A percentile compares a stretch with the other conserved stretches of the same genome.
Conservation (phyloP, 441 rosid species). For the Euphorbia schlechtendalii region DNA sequence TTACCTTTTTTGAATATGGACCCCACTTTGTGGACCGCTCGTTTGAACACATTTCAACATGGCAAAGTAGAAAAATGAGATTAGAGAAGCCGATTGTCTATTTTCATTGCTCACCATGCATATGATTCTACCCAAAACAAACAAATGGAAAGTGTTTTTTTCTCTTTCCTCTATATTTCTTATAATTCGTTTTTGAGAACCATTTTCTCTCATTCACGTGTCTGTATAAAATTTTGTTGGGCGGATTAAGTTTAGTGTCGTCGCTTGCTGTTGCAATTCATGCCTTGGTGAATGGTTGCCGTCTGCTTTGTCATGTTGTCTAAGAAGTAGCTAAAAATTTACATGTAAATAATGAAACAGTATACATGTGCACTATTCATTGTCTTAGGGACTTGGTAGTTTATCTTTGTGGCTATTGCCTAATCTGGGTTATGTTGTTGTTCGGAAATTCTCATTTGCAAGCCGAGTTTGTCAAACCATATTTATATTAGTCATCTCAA, state of each 20-base stretch:
- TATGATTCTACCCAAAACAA: no score
- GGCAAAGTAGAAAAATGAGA: background rate
- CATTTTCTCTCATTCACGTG: background rate
- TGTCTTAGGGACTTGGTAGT: background rate
- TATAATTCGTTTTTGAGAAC: background rate
- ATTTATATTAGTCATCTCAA: background rate
- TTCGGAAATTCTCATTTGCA: background rate
- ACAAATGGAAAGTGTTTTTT: background rate
- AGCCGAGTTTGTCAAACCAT: background rate
- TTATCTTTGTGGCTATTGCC: background rate
- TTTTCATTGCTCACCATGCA: background rate
- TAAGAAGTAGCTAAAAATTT: background rate
- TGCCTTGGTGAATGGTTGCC: background rate
- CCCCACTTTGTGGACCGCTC: background rate
- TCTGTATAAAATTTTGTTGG: no score
- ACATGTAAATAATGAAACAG: background rate
- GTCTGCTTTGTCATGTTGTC: background rate
- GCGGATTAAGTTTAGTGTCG: no score
- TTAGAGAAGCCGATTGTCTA: background rate
- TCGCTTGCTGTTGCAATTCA: background rate
- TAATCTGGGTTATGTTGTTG: background rate
- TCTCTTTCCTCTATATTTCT: background rate
- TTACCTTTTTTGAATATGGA: background rate
- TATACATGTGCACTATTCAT: background rate
- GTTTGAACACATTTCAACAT: background rate